Percentiles rank a stretch among this genome's conserved stretches.
These are phyloP conservation scores for Sporodiniella umbellata DNA, from an alignment of 371 early-diverging fungal genomes.

Conservation along the genomic window DNA sequence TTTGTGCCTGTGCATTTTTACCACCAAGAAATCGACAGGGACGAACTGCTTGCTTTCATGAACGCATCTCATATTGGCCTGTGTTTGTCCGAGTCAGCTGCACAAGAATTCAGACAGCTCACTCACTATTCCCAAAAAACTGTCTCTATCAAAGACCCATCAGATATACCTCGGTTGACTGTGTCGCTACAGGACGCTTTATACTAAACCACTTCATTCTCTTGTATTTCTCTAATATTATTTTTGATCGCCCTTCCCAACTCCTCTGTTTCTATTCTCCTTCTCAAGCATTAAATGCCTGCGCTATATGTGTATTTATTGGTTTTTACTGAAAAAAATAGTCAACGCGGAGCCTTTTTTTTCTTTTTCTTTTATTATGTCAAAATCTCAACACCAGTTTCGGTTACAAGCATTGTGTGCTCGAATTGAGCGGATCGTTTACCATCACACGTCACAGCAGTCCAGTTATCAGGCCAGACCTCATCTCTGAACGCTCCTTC, in stretches of 20 bases:
- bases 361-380: conserved; percentile 34
- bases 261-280: too few species aligned
- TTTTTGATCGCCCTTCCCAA: too few species aligned
- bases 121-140: background rate
- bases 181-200: background rate
- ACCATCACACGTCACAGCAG: conserved; percentile 89
- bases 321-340: too few species aligned
- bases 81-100: background rate
- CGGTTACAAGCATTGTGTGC: conserved; percentile 93
- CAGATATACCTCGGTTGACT: background rate
- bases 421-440: conserved; percentile 99
- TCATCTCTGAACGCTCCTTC: conserved; percentile 70
- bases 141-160: background rate
- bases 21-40: conserved; percentile 18
- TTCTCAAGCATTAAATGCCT: too few species aligned
- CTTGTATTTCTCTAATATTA: too few species aligned
- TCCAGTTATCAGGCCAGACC: conserved; percentile 87
- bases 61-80: conserved; percentile 2
- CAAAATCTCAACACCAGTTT: conserved; percentile 90
- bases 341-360: too few species aligned
- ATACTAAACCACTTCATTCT: too few species aligned
- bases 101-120: background rate
- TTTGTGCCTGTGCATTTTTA: conserved; percentile 26
- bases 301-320: too few species aligned
- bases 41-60: conserved; percentile 17